phyloP scores from a whole-genome alignment of 2,329 filamentous ascomycete genomes.

The Blastomyces gilchristii region DNA sequence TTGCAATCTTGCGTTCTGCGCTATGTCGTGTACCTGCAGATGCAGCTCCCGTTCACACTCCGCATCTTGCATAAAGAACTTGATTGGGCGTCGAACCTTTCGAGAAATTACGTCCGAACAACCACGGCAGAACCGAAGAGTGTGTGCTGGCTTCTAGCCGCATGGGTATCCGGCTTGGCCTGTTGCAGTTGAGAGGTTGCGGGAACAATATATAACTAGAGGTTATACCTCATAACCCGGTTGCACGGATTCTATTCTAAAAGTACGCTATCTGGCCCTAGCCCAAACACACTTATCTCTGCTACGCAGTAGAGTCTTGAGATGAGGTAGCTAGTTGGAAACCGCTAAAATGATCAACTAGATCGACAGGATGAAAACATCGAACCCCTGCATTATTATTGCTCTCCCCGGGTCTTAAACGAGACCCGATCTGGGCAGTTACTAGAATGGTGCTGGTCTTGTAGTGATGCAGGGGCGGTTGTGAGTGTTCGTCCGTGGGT shows the following conservation, averaged over 20 bases:
- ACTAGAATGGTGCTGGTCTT: not conserved
- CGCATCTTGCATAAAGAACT: not conserved
- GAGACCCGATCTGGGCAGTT: not conserved
- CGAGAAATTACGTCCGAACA: not conserved
- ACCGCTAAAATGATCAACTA: not conserved
- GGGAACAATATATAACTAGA: not conserved
- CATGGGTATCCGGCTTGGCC: not conserved
- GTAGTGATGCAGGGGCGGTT: not conserved
- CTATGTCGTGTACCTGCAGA: not conserved
- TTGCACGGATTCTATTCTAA: not conserved
- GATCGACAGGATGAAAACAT: not conserved
- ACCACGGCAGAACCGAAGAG: not conserved
- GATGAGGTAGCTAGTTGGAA: not conserved
- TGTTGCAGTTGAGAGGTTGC: not conserved
- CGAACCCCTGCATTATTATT: no score
- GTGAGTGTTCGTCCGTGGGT: not conserved
- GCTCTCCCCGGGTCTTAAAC: not conserved
- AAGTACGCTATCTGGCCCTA: not conserved
- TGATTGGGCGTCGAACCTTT: not conserved
- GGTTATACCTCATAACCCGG: not conserved
- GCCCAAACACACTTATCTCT: not conserved
- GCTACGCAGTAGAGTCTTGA: not conserved
- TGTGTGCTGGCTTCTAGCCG: not conserved
- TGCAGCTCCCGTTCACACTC: not conserved
- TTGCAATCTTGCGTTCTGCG: not conserved